These are phyloP conservation scores for Guyanaporus albipodus DNA, from an alignment of 768 basidiomycete species.

Conservation along the genomic window DNA sequence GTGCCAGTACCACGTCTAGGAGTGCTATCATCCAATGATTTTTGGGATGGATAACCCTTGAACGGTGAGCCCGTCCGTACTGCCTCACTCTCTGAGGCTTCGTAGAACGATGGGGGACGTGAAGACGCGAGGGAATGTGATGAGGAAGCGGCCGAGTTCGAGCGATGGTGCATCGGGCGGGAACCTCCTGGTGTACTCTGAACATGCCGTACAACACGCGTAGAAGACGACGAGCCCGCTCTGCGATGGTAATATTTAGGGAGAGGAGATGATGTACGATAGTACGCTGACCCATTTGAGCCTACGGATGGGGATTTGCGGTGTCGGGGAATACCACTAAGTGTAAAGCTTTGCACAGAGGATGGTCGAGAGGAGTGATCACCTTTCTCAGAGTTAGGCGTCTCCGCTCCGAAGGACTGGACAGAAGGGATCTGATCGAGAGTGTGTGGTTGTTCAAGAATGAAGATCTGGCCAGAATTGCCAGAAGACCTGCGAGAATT, in stretches of 20 bases:
- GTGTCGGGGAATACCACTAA: conserved; percentile 50
- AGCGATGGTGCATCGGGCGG: conserved; percentile 58
- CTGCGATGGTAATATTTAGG: conserved; percentile 72
- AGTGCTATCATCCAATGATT: conserved; percentile 45
- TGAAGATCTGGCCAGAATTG: conserved; percentile 41
- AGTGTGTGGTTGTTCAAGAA: conserved; percentile 55
- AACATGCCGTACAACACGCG: conserved; percentile 69
- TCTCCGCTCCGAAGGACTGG: conserved; percentile 72
- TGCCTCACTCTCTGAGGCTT: conserved; percentile 64
- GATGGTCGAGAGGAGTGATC: conserved; percentile 78
- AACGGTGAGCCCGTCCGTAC: conserved; percentile 64
- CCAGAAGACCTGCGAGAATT: conserved; percentile 75
- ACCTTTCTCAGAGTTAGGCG: conserved; percentile 83
- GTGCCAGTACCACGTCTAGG: conserved; percentile 47
- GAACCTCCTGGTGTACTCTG: conserved; percentile 36
- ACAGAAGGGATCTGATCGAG: conserved; percentile 53
- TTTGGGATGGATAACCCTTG: conserved; percentile 44
- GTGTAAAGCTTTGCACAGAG: conserved; percentile 76
- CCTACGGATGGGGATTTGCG: conserved; percentile 74
- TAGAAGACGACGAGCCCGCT: conserved; percentile 78
- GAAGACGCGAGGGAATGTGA: conserved; percentile 73
- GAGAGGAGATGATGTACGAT: conserved; percentile 72
- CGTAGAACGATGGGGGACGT: conserved; percentile 73
- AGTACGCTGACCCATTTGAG: conserved; percentile 65
- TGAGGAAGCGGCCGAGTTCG: conserved; percentile 76